These are phyloP conservation scores for Penicillium tannophilum DNA, from an alignment of 495 filamentous ascomycete species.

Conservation along the genomic window DNA sequence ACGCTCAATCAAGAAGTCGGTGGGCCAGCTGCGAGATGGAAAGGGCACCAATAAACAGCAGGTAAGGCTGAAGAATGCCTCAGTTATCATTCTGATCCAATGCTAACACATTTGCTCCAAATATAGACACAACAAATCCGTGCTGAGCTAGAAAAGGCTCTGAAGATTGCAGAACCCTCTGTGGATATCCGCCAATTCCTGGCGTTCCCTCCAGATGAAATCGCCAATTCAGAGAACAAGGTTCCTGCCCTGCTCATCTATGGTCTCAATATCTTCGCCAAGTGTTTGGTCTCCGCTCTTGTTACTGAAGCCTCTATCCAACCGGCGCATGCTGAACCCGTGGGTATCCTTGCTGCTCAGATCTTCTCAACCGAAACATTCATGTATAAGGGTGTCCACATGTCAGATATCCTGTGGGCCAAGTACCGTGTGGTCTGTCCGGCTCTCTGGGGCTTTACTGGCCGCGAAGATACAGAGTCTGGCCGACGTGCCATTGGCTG, in stretches of 20 bases:
- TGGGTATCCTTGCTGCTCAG: conserved; percentile 74
- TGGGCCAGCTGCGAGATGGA: conserved; percentile 72
- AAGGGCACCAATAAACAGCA: conserved; percentile 62
- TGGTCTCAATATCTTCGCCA: conserved; percentile 79
- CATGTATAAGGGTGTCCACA: conserved; percentile 65
- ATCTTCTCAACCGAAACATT: conserved; percentile 72
- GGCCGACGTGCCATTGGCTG: conserved; percentile 76
- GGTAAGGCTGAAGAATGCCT: conserved; percentile 24
- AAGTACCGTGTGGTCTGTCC: conserved; percentile 83
- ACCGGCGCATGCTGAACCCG: conserved; percentile 72
- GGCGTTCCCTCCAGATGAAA: conserved; percentile 54
- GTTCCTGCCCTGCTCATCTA: conserved; percentile 77
- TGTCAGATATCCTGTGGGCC: conserved; percentile 87
- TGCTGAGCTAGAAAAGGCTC: conserved; percentile 46
- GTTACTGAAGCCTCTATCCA: conserved; percentile 71
- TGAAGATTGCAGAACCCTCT: conserved; percentile 50
- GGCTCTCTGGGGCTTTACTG: conserved; percentile 81
- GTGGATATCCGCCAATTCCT: conserved; percentile 73
- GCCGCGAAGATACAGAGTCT: conserved; percentile 69
- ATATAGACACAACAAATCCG: conserved; percentile 53
- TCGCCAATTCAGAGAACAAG: conserved; percentile 56
- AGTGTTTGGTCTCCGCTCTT: conserved; percentile 74
- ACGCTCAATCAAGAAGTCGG: conserved; percentile 65
- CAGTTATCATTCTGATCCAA: not conserved
- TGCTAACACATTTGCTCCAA: conserved; percentile 13